phyloP scores from a whole-genome alignment of 768 basidiomycete species.

The Pulveroboletus ravenelii region DNA sequence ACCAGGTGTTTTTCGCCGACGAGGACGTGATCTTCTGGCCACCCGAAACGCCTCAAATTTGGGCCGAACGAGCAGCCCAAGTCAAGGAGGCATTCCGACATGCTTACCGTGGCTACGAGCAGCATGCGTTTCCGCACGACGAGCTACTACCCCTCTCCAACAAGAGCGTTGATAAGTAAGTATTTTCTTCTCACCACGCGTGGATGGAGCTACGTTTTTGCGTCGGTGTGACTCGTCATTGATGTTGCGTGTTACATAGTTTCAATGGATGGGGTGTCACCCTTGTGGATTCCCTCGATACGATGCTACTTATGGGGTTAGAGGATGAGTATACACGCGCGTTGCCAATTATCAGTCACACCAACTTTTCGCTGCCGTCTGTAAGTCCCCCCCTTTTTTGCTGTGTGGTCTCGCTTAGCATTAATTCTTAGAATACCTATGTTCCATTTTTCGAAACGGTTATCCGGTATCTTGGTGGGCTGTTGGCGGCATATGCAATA shows the following conservation, averaged over 20 bases:
- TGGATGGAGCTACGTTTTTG: neutral
- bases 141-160: slow-evolving; percentile 56
- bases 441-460: slow-evolving; percentile 76
- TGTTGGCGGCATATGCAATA: slow-evolving; percentile 78
- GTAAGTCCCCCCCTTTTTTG: slow-evolving; percentile 26
- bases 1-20: neutral
- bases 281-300: slow-evolving; percentile 77
- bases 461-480: slow-evolving; percentile 85
- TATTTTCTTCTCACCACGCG: neutral
- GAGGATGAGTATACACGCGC: slow-evolving; percentile 65
- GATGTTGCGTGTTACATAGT: slow-evolving; percentile 31
- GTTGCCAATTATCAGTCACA: slow-evolving; percentile 43
- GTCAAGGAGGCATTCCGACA: slow-evolving; percentile 62
- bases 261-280: slow-evolving; percentile 82
- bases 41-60: slow-evolving; percentile 29
- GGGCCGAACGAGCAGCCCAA: slow-evolving; percentile 48
- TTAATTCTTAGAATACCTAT: slow-evolving; percentile 23
- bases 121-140: slow-evolving; percentile 58
- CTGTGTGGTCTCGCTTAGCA: neutral
- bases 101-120: slow-evolving; percentile 63
- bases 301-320: slow-evolving; percentile 77
- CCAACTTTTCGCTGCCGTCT: slow-evolving; percentile 43
- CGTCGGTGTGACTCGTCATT: neutral
- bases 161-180: slow-evolving; percentile 46
- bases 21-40: neutral